Conservation (phyloP, 305 asterid genomes). For the Fraxinus xanthoxyloides region DNA sequence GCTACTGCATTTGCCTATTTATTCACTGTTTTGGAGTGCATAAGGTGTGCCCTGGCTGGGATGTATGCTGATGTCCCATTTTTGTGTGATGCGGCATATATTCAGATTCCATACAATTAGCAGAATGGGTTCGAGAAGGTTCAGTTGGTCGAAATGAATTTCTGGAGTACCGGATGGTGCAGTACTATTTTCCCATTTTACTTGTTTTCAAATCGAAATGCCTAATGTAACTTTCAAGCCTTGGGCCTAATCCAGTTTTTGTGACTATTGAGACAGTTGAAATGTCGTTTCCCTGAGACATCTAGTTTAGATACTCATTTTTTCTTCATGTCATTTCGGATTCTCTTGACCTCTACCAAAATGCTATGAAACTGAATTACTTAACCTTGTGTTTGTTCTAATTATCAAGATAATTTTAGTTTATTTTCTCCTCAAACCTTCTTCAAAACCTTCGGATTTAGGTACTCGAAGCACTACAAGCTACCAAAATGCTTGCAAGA, state of each 20-base stretch:
- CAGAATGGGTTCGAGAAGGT: neutral
- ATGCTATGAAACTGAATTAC: neutral
- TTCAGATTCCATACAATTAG: conserved; percentile 75
- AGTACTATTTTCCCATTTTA: neutral
- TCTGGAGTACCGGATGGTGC: neutral
- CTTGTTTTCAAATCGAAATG: too few species aligned
- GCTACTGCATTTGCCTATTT: conserved; percentile 59
- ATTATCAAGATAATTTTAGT: too few species aligned
- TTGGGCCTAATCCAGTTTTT: neutral
- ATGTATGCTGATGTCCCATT: conserved; percentile 81
- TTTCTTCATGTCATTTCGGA: neutral
- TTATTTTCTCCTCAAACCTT: too few species aligned
- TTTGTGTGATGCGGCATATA: conserved; percentile 77
- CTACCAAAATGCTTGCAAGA: too few species aligned
- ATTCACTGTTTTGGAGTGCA: conserved; percentile 77
- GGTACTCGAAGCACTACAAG: too few species aligned
- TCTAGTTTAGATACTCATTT: neutral
- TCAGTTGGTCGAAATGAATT: neutral
- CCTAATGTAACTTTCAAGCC: too few species aligned
- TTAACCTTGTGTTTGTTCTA: neutral
- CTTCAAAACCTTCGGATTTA: too few species aligned
- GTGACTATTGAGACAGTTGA: neutral
- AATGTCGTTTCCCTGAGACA: neutral
- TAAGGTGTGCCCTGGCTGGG: conserved; percentile 72
- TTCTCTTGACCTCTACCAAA: neutral